Evolutionary conservation across 2,329 filamentous ascomycete genomes (phyloP), one percentile per base, ranked within the genome.

Genomic region (Sodiomyces alkalinus): DNA sequence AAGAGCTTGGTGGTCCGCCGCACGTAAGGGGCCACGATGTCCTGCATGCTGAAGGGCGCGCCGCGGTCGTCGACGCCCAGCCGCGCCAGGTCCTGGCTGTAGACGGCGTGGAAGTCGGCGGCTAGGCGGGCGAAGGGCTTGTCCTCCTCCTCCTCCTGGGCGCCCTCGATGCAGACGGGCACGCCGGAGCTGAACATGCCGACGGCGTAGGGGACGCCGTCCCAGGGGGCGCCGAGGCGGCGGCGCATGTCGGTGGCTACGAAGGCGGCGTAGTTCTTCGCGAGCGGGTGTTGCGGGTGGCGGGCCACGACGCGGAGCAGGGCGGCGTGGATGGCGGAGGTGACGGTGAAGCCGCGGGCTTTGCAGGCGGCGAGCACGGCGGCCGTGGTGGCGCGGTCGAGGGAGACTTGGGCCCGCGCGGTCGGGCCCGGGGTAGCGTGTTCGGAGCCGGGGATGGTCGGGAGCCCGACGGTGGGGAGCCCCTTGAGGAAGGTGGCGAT

Each of bases 261-360:
- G 5, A 47, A 47, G 30, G 44, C 44, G 18, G 43, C 43, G 27
- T 50, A 49, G 30, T 46, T 41, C 22, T 40, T 43, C 24, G 24
- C 38, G 22, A 35, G 42, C 28, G 19, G 41, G n/a, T n/a, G n/a
- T n/a, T n/a, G 21, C 17, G 42, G 38, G 34, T 46, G 45, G 15
- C 41, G 44, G n/a, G 41, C 41, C 3, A 41, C 44, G 10, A 39
- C 46, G 4, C n/a, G n/a, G n/a, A n/a, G n/a, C n/a, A 52, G 23
- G 7, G 41, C 43, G 13, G 46, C 45, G 34, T 51, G 47, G 16
- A 45, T 39, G 5, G 47, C 48, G 5, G 47, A 40, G 4, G 39
- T 41, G 9, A 52, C 36, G 12, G 37, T 46, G 14, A 52, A 28
- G 7, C 19, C 19, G 19, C 19, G 19, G 7, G 19, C 19, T 11